Evolutionary conservation across 2,329 filamentous ascomycete genomes (phyloP), one percentile per base, ranked within the genome.

Genomic region (Podosphaera fusca): DNA sequence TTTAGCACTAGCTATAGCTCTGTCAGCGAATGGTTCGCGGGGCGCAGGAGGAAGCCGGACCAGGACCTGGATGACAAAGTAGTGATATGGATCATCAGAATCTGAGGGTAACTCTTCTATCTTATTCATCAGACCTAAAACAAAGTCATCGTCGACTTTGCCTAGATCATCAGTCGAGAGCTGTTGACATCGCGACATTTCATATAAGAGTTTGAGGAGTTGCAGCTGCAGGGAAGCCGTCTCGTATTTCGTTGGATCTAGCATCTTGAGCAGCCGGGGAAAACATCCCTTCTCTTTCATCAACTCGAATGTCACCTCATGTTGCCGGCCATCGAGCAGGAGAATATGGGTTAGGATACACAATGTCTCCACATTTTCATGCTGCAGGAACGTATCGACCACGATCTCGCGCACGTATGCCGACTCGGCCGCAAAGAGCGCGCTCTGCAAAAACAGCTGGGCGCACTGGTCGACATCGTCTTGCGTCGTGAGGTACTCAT

Each of bases 381-480:
- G 92, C 75, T 95, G 76, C 62, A 95, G 72, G 56, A 98, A 74
- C 68, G 87, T 89, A 70, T 94, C 88, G 62, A 96, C 81, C 65
- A 98, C 87, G 72, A 96, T 92, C 50, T 80, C 85, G 61, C 90
- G 85, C 60, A 96, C 85, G 70, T 98, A 96, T 58, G 87, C 83
- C 62, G 80, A 78, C 68, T 95, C 83, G 12, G 75, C 70, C 33
- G 72, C 70, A 69, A 94, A 98, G 50, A 96, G 73, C 21, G 73
- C 72, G 67, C 88, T 88, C 56, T 82, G 75, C 58, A 94, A 74
- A 42, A 98, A 77, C 68, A 80, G 80, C 68, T 86, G 84, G 59
- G 85, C 84, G 72, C 89, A 96, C 64, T 75, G 79, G 31, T 82
- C 81, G 58, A 95, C 75, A 65, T 94, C 86, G 66, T 89, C 81